A percentile compares a stretch with the other conserved stretches of the same genome.
Evolutionary conservation across 2,329 filamentous ascomycete species (phyloP).

Genomic region (Aspergillus novofumigatus): DNA sequence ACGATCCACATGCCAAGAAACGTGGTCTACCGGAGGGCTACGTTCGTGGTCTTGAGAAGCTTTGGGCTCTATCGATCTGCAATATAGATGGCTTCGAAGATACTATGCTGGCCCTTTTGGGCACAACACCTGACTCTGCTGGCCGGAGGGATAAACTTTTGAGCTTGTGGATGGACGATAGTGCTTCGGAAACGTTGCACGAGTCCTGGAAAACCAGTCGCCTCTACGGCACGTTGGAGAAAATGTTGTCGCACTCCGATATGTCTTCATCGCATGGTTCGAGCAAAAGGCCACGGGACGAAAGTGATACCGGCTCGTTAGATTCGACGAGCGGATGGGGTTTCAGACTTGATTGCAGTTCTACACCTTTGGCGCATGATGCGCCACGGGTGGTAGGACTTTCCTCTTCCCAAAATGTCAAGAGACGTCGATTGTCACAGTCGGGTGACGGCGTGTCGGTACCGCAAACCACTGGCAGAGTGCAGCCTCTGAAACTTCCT

Average conservation of each 20-base stretch:
- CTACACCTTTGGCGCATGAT: slow-evolving; percentile 23
- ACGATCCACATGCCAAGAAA: slow-evolving; percentile 44
- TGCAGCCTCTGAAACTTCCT: slow-evolving; percentile 39
- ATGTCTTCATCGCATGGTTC: slow-evolving; percentile 14
- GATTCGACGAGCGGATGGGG: slow-evolving; percentile 24
- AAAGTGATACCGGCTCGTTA: slow-evolving; percentile 19
- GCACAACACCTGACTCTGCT: slow-evolving; percentile 30
- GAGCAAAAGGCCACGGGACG: slow-evolving; percentile 34
- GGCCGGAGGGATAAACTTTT: slow-evolving; percentile 32
- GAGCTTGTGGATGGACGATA: slow-evolving; percentile 38
- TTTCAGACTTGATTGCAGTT: slow-evolving; percentile 27
- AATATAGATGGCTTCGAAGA: slow-evolving; percentile 45
- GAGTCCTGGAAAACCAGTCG: slow-evolving; percentile 43
- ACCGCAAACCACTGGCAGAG: slow-evolving; percentile 4
- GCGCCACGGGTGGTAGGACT: slow-evolving; percentile 30
- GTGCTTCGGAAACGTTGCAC: slow-evolving; percentile 40
- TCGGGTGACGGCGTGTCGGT: slow-evolving; percentile 9
- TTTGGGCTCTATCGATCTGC: slow-evolving; percentile 42
- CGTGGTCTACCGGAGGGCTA: slow-evolving; percentile 45
- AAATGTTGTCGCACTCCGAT: slow-evolving; percentile 36
- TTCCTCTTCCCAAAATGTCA: slow-evolving; percentile 18
- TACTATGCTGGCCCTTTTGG: slow-evolving; percentile 36
- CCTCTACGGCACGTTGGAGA: slow-evolving; percentile 37
- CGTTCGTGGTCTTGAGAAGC: slow-evolving; percentile 44
- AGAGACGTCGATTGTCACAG: slow-evolving; percentile 25